phyloP scores from a whole-genome alignment of 1,139 yeast species.

The Kurtzmaniella natalensis region DNA sequence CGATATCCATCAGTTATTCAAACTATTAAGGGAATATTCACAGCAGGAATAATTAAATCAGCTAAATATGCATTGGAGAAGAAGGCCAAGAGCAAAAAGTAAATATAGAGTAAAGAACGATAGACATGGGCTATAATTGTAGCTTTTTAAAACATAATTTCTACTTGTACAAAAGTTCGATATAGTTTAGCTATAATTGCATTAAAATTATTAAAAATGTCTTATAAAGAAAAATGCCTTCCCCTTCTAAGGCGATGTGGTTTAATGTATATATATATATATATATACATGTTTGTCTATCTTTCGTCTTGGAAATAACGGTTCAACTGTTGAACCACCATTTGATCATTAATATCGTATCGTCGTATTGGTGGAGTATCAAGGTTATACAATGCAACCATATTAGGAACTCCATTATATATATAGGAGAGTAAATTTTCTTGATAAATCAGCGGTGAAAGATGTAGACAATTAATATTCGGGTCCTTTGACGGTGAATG shows the following conservation, averaged over 20 bases:
- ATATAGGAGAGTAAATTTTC: constrained; percentile 8
- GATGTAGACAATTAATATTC: constrained; percentile 3
- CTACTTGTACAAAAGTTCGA: too few species aligned
- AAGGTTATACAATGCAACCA: constrained; percentile 5
- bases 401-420: constrained; percentile 4
- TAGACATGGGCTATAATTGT: too few species aligned
- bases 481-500: constrained; percentile 5
- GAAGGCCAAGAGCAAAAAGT: constrained; percentile 26
- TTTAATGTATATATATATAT: too few species aligned
- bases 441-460: constrained; percentile 6
- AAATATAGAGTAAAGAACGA: too few species aligned
- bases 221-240: too few species aligned
- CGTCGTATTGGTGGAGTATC: constrained; percentile 8
- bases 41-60: constrained; percentile 79
- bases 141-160: too few species aligned
- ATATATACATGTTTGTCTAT: not conserved
- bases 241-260: not conserved
- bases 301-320: constrained; percentile 4
- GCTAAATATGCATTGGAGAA: constrained; percentile 78
- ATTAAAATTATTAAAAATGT: too few species aligned
- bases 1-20: constrained; percentile 69
- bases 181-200: too few species aligned
- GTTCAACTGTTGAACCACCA: constrained; percentile 4
- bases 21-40: constrained; percentile 74
- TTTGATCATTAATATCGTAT: constrained; percentile 6